These are phyloP conservation scores for Boletus edulis DNA, from an alignment of 768 basidiomycete species.

Conservation along the genomic window DNA sequence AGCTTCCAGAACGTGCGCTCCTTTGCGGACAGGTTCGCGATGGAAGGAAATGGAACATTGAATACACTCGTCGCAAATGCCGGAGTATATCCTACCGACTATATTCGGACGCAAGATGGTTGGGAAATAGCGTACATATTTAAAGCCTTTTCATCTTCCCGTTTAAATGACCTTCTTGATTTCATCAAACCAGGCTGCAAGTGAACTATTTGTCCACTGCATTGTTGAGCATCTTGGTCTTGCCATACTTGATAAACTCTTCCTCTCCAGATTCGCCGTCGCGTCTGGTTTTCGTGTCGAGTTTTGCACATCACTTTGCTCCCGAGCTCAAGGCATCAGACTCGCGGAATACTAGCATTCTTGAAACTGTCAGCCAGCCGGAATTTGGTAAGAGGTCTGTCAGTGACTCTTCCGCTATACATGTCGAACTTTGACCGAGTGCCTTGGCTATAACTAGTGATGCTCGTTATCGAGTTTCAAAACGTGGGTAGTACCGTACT, in stretches of 20 bases:
- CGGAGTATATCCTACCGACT: constrained; percentile 14
- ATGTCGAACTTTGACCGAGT: neutral
- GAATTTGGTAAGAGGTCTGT: constrained; percentile 20
- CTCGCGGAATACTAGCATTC: constrained; percentile 11
- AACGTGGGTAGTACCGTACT: constrained; percentile 18
- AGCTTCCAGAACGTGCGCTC: constrained; percentile 30
- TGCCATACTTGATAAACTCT: constrained; percentile 32
- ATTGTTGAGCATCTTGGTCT: constrained; percentile 32
- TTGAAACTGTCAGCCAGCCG: constrained; percentile 23
- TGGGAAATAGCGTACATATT: constrained; percentile 49
- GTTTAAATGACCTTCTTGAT: neutral
- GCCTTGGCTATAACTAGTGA: neutral
- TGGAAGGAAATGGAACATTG: constrained; percentile 20
- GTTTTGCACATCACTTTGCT: constrained; percentile 25
- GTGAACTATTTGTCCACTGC: constrained; percentile 35
- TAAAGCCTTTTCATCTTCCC: neutral
- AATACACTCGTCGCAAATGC: constrained; percentile 35
- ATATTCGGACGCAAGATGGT: constrained; percentile 40
- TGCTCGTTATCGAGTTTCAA: constrained; percentile 24
- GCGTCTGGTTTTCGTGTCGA: constrained; percentile 31
- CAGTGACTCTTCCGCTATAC: neutral
- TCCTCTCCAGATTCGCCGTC: constrained; percentile 22
- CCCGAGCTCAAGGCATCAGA: constrained; percentile 1
- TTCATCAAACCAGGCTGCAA: constrained; percentile 29
- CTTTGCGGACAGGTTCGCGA: constrained; percentile 31